Conservation (phyloP, 495 filamentous ascomycete genomes). For the Melanomma pulvis-pyrius region DNA sequence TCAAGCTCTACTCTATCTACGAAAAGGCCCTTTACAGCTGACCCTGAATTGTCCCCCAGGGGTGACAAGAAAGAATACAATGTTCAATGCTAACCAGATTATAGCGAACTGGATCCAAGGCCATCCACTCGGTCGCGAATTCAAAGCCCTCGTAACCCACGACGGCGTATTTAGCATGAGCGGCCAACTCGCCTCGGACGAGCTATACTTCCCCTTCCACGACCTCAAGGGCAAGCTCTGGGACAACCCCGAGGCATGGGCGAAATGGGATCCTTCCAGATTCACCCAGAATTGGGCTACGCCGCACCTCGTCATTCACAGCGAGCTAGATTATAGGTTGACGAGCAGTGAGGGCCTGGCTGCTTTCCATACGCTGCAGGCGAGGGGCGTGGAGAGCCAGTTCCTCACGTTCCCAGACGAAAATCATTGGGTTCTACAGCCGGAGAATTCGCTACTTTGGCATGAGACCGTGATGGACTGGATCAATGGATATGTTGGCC, state of each 20-base stretch:
- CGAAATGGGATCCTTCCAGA: constrained; percentile 77
- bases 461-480: constrained; percentile 84
- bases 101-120: constrained; percentile 73
- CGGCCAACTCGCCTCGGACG: constrained; percentile 74
- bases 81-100: constrained; percentile 61
- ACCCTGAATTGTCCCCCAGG: no score
- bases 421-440: constrained; percentile 87
- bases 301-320: constrained; percentile 87
- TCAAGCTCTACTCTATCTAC: no score
- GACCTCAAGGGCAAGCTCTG: constrained; percentile 81
- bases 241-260: constrained; percentile 71
- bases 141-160: constrained; percentile 88
- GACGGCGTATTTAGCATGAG: constrained; percentile 85
- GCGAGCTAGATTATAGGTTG: constrained; percentile 86
- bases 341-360: constrained; percentile 82
- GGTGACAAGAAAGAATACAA: no score
- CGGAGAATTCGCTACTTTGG: constrained; percentile 89
- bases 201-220: constrained; percentile 86
- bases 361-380: constrained; percentile 87
- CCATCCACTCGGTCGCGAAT: constrained; percentile 70
- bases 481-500: constrained; percentile 81
- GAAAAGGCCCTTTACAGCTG: no score
- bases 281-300: constrained; percentile 77
- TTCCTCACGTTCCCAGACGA: constrained; percentile 85
- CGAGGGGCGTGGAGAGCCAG: constrained; percentile 67